A percentile compares a stretch with the other conserved stretches of the same genome.
Conservation (phyloP, 345 rosid genomes). For the Draba incana region DNA sequence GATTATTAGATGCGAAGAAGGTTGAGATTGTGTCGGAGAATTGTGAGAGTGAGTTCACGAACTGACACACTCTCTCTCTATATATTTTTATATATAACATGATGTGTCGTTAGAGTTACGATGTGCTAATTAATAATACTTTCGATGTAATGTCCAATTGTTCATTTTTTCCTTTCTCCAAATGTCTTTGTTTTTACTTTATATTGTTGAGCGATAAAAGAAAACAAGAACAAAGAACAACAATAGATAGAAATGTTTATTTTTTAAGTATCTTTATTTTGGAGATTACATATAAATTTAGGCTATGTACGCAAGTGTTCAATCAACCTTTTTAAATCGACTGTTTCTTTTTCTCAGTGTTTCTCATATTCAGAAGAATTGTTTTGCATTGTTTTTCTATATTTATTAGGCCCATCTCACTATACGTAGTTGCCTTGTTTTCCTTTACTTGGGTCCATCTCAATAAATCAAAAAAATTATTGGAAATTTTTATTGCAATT, state of each 20-base stretch:
- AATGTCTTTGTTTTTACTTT: slow-evolving; percentile 19
- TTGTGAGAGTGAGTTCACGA: slow-evolving; percentile 49
- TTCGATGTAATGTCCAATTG: slow-evolving; percentile 33
- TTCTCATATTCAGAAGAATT: neutral
- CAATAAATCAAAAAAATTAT: neutral
- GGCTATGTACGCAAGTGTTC: neutral
- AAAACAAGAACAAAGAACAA: slow-evolving; percentile 30
- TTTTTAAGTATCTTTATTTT: neutral
- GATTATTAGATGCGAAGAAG: slow-evolving; percentile 39
- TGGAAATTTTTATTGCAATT: neutral
- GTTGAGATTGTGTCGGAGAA: slow-evolving; percentile 50
- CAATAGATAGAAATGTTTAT: neutral
- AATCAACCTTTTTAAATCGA: neutral
- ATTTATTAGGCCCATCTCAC: no score
- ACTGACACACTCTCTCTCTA: slow-evolving; percentile 14
- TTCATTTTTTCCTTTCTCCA: slow-evolving; percentile 2
- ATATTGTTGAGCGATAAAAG: slow-evolving; percentile 24
- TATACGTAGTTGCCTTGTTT: neutral
- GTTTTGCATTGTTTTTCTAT: no score
- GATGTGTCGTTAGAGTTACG: slow-evolving; percentile 37
- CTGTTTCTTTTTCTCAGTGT: no score
- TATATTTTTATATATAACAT: slow-evolving; percentile 10
- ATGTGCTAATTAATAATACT: slow-evolving; percentile 23
- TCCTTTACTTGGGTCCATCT: neutral
- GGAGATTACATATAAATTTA: neutral